Evolutionary conservation across 176 grass and related monocot species (phyloP).

Genomic region (Hordeum vulgare): DNA sequence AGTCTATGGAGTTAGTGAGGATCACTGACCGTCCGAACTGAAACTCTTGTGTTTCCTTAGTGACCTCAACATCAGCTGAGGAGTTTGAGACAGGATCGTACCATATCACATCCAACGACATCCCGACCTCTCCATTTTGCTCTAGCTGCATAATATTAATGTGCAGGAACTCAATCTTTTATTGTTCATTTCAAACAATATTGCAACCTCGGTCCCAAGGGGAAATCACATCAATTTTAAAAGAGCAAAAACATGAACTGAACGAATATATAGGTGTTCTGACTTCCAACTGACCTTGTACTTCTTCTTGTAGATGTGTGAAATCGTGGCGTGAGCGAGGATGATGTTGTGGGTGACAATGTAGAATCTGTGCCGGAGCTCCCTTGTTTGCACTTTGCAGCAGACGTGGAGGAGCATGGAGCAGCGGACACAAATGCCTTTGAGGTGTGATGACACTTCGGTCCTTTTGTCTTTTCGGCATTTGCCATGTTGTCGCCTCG

Average conservation of each 20-base stretch:
- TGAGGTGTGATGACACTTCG: too few relatives aligned
- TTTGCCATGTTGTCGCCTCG: too few relatives aligned
- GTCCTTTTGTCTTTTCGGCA: too few relatives aligned
- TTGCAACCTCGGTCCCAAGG: neutral
- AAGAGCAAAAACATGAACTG: neutral
- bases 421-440: too few relatives aligned
- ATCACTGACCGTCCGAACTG: conserved; percentile 50
- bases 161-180: too few relatives aligned
- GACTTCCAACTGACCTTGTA: conserved; percentile 37
- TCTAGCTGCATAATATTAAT: conserved; percentile 20
- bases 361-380: conserved; percentile 64
- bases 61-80: conserved; percentile 37
- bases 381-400: conserved; percentile 50
- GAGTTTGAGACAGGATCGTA: conserved; percentile 45
- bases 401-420: conserved; percentile 46
- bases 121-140: conserved; percentile 47
- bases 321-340: conserved; percentile 49
- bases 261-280: neutral
- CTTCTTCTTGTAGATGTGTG: conserved; percentile 48
- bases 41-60: conserved; percentile 68
- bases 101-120: conserved; percentile 73
- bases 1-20: neutral
- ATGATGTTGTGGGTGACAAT: conserved; percentile 59
- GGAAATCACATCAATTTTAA: neutral
- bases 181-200: neutral